These are phyloP conservation scores for Saxispiralis lemnorum DNA, from an alignment of 495 filamentous ascomycete genomes.

Conservation along the genomic window DNA sequence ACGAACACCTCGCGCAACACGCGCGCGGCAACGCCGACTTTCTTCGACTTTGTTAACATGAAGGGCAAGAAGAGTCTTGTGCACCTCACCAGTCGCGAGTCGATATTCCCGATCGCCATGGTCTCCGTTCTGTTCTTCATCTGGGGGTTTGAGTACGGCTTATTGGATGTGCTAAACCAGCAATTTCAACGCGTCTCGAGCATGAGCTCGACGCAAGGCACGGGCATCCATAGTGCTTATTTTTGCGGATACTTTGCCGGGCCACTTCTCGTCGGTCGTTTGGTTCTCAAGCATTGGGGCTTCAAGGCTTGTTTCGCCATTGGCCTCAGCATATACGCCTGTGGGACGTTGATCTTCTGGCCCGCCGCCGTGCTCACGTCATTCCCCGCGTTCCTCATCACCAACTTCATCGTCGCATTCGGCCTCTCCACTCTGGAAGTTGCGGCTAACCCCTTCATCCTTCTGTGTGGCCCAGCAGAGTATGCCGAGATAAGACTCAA, in stretches of 20 bases:
- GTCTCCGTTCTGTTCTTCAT: constrained; percentile 30
- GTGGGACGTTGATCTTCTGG: constrained; percentile 54
- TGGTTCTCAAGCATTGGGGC: constrained; percentile 42
- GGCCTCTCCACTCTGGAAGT: constrained; percentile 48
- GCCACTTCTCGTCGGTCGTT: constrained; percentile 39
- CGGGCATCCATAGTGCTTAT: constrained; percentile 48
- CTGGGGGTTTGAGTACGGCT: constrained; percentile 29
- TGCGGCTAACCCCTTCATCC: constrained; percentile 49
- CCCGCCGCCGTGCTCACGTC: constrained; percentile 51
- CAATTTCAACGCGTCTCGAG: constrained; percentile 23
- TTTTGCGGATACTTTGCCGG: constrained; percentile 43
- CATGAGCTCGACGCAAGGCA: constrained; percentile 26
- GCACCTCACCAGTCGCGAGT: constrained; percentile 22
- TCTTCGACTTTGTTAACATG: constrained; percentile 78
- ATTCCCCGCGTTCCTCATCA: constrained; percentile 45
- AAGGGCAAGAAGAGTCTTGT: constrained; percentile 57
- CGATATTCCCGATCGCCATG: constrained; percentile 24
- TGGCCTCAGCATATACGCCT: constrained; percentile 45
- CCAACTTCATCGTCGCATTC: constrained; percentile 49
- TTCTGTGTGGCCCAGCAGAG: constrained; percentile 47
- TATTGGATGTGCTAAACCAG: constrained; percentile 25
- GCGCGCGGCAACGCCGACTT: constrained; percentile 25
- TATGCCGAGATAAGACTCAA: constrained; percentile 50
- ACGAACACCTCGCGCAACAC: constrained; percentile 17
- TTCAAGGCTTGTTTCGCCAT: constrained; percentile 51